Evolutionary conservation across 31 red algal species (phyloP), one percentile per base, ranked within the genome.

Genomic region (Asparagopsis taxiformis): DNA sequence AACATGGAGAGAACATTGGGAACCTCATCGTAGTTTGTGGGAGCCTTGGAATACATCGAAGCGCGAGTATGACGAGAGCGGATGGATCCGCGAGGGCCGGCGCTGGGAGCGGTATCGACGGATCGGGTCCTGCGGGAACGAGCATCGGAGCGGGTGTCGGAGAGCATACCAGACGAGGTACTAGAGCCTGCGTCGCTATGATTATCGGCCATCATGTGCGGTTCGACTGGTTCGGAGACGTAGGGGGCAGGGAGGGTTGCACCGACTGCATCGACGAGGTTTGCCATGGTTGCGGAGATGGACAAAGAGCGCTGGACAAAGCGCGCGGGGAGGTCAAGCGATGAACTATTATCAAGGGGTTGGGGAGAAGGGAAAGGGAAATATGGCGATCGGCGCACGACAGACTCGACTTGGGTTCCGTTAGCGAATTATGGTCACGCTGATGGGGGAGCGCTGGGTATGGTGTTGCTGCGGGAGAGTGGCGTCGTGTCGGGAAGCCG

Each of bases 101-200:
- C 80, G 49, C 59, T 67, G 1, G 80, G 80, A 29, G 80, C 80
- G 69, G 70, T 75, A 53, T 83, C 78, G 32, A 83, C 78, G 53
- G 78, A 83, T 23, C 78, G 78, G 24, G 80, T 75, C 20, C 59
- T 44, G 51, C 80, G 80, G 50, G 80, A 85, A 21, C 61, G 80
- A 13, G 52, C 49, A 50, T 71, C 79, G 55, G 79, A 83, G 20
- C 76, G 76, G 21, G 59, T 75, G 65, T 69, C 65, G 24, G 80
- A 85, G 3, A 85, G 60, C 80, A 85, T 85, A 36, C 80, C 80
- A 25, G 80, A 85, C n/a, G 80, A 85, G 60, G 80, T 85, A 60
- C 69, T 75, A 1, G 80, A 74, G 56, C 70, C 80, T 23, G 80
- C 80, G 51, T 85, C 80, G 69, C 59, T 67, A 28, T 63, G 80